Percentiles rank a stretch among this genome's conserved stretches.
These are phyloP conservation scores for Aegilops bicornis DNA, from an alignment of 176 grass and related monocot genomes.

Conservation along the genomic window DNA sequence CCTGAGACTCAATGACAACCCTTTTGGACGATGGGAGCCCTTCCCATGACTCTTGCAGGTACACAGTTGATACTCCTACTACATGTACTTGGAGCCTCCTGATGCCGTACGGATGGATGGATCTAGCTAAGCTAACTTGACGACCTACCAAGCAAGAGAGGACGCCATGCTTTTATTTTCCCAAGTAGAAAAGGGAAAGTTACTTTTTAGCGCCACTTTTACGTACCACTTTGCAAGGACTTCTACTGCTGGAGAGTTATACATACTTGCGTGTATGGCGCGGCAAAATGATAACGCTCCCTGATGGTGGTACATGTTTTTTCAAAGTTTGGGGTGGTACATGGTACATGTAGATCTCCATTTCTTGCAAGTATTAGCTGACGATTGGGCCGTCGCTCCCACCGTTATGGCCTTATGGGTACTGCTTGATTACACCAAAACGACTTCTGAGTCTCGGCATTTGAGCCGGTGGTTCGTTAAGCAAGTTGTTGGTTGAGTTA, in stretches of 20 bases:
- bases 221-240: neutral
- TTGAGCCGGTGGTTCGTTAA: no score
- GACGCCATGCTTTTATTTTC: neutral
- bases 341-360: neutral
- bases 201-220: neutral
- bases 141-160: neutral
- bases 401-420: neutral
- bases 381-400: neutral
- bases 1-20: no score
- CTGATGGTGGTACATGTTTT: no score
- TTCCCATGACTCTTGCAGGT: no score
- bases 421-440: no score
- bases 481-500: no score
- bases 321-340: no score
- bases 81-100: no score
- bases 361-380: slow-evolving; percentile 17
- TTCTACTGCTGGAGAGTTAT: neutral
- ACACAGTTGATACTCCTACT: no score
- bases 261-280: neutral
- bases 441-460: no score
- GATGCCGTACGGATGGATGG: neutral
- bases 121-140: neutral
- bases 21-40: no score
- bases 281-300: neutral
- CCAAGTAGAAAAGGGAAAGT: neutral